Base-by-base conservation (phyloP, 345 rosid species). In the Brassica carinata region DNA sequence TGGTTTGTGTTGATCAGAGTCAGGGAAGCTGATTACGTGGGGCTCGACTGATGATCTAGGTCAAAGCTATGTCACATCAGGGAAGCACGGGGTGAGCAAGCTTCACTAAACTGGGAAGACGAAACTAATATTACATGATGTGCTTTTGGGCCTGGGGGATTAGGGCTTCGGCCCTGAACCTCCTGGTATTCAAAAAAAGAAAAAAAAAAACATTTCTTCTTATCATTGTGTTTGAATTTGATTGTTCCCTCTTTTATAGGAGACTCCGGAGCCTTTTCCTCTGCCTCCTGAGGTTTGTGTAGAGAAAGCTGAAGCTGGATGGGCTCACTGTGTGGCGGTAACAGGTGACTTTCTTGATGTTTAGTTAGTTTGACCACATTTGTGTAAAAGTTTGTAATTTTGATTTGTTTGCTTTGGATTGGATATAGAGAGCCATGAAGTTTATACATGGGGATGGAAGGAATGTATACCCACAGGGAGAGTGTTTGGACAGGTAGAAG, bases 401-500 rank as follows among this genome's bases (percentile, higher is more conserved):
- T n/a, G n/a, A n/a, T n/a, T 40, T 36, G 8, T 1, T 40, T 40
- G 48, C 80, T 66, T 83, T 66, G 14, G 11, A 82, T 64, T 59
- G 38, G 80, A 79, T 43, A 63, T 84, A 96, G 99, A 86, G 53
- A 79, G 29, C 15, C 97, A 88, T 34, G 93, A 91, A 72, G 94
- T 96, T 68, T 94, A 87, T 76, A 94, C 99, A 30, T 96, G 99
- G 99, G 99, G 99, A 63, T 96, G 99, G 99, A 92, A 85, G 78
- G 99, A 96, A 83, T 96, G 99, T 80, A 85, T 96, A 77, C 98
- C 99, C 33, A 86, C 99, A 7, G 99, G 98, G 69, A 92, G 87
- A 67, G 82, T 91, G 62, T 85, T 90, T 5, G 94, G 97, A 73
- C 77, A 80, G 29, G 19, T 34, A 43, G 94, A 87, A 10, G 93